Evolutionary conservation across 129 eudicot genomes (phyloP).

Genomic region (Sambucus nigra): DNA sequence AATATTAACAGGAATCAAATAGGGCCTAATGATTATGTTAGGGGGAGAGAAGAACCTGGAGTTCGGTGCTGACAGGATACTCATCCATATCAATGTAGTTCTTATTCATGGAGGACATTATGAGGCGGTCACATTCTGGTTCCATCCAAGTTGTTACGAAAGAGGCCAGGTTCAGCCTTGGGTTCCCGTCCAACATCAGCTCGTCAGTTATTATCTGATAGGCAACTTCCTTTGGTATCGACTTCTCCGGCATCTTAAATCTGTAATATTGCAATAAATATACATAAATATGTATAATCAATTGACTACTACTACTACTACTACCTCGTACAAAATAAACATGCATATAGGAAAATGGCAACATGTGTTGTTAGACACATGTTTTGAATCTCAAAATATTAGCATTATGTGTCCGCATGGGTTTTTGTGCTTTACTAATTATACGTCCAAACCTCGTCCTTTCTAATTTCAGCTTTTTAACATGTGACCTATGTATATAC

Average conservation of each 20-base stretch:
- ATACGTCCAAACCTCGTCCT: no score
- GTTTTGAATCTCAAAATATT: no score
- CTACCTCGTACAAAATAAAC: no score
- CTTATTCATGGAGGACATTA: conserved; percentile 62
- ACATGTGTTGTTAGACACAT: no score
- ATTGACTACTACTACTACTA: no score
- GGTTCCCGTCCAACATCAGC: conserved; percentile 80
- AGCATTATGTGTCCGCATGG: no score
- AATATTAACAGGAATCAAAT: no score
- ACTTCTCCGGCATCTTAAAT: conserved; percentile 43
- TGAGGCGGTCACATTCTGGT: conserved; percentile 68
- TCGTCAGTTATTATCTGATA: conserved; percentile 70
- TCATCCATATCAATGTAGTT: conserved; percentile 73
- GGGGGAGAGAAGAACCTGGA: conserved; percentile 35
- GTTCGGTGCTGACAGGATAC: conserved; percentile 84
- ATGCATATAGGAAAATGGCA: no score
- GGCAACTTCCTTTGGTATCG: conserved; percentile 68
- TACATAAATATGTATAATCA: conserved; percentile 4
- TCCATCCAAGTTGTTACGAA: conserved; percentile 87
- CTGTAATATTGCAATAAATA: conserved; percentile 16
- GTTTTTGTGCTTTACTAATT: no score
- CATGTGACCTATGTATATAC: no score
- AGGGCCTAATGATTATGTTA: no score
- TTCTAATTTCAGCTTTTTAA: no score
- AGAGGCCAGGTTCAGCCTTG: conserved; percentile 64